Percentiles rank a stretch among this genome's conserved stretches.
Conservation (phyloP, 768 basidiomycete species). For the Amanita pseudoporphyria region DNA sequence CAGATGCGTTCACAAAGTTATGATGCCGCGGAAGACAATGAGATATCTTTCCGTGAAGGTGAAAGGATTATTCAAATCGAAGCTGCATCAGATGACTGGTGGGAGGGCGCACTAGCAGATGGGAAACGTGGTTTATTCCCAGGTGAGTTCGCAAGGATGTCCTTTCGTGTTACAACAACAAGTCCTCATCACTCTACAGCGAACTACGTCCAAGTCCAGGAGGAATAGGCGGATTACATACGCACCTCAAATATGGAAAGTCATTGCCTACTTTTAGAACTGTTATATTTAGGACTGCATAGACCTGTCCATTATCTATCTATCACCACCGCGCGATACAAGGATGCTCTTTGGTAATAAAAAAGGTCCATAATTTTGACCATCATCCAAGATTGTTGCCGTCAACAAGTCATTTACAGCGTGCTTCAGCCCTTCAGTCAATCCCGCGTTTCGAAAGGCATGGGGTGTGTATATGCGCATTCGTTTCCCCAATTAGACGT, state of each 20-base stretch:
- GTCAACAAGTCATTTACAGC: slow-evolving; percentile 14
- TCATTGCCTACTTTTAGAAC: not conserved
- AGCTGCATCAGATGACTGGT: slow-evolving; percentile 83
- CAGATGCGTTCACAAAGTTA: slow-evolving; percentile 40
- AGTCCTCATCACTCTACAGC: slow-evolving; percentile 14
- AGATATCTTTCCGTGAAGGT: slow-evolving; percentile 77
- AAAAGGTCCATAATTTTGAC: not conserved
- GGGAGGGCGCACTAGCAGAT: slow-evolving; percentile 54
- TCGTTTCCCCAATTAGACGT: not conserved
- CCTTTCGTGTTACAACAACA: not conserved
- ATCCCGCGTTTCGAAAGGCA: slow-evolving; percentile 15
- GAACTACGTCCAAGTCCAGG: slow-evolving; percentile 29
- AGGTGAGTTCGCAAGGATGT: slow-evolving; percentile 29
- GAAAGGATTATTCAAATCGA: slow-evolving; percentile 75
- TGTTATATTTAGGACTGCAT: slow-evolving; percentile 3
- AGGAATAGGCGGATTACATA: slow-evolving; percentile 9
- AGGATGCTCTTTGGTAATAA: slow-evolving; percentile 2
- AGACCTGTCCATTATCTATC: too few relatives aligned
- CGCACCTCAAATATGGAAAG: too few relatives aligned
- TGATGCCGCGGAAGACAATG: slow-evolving; percentile 87
- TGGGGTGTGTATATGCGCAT: slow-evolving; percentile 22
- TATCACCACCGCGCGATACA: not conserved
- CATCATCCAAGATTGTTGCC: not conserved
- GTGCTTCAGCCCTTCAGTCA: slow-evolving; percentile 30
- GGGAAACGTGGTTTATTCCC: slow-evolving; percentile 68